A percentile compares a stretch with the other conserved stretches of the same genome.
Conservation (phyloP, 306 rosid species). For the Cicer pinnatifidum region DNA sequence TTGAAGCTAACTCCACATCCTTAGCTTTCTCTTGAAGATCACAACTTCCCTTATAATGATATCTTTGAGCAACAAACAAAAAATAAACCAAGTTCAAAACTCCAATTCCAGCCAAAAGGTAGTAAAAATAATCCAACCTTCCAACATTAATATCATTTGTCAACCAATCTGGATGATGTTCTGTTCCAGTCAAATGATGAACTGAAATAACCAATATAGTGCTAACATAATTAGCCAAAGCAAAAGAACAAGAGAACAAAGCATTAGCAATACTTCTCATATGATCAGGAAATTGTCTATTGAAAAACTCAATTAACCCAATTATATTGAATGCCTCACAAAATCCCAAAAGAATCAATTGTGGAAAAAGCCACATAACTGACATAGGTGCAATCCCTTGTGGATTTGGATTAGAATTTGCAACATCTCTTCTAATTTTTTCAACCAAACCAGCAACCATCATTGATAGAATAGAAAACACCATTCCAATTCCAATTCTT, state of each 20-base stretch:
- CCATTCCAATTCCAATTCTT: constrained; percentile 52
- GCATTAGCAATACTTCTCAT: constrained; percentile 76
- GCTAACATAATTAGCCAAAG: constrained; percentile 62
- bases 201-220: constrained; percentile 50
- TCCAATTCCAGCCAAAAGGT: constrained; percentile 54
- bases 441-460: constrained; percentile 47
- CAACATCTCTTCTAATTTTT: constrained; percentile 38
- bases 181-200: constrained; percentile 47
- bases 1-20: constrained; percentile 53
- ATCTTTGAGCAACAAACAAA: constrained; percentile 51
- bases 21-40: constrained; percentile 33
- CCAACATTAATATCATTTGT: constrained; percentile 66
- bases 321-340: constrained; percentile 67
- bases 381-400: constrained; percentile 53
- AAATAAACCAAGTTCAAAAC: constrained; percentile 62
- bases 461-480: constrained; percentile 49
- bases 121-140: constrained; percentile 75
- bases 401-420: constrained; percentile 44
- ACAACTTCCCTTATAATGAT: constrained; percentile 56
- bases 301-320: constrained; percentile 69
- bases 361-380: constrained; percentile 66
- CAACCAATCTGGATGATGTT: constrained; percentile 63
- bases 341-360: constrained; percentile 59
- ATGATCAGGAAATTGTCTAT: constrained; percentile 67
- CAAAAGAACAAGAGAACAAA: constrained; percentile 61